Evolutionary conservation across 2,329 filamentous ascomycete species (phyloP).

Genomic region (Fusarium metavorans): DNA sequence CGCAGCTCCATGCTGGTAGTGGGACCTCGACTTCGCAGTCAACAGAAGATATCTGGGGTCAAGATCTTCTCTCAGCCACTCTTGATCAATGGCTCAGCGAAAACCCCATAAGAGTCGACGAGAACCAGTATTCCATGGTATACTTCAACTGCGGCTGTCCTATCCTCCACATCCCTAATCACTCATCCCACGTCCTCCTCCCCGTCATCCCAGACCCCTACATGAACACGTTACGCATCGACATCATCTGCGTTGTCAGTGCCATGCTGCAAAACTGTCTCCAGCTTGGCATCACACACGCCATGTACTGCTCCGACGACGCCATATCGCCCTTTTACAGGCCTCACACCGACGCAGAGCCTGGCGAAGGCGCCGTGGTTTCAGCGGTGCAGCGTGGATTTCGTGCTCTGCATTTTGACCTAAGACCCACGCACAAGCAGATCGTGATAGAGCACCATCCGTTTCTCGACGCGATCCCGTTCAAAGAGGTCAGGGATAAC

Average conservation of each 20-base stretch:
- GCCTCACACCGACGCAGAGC: slow-evolving; percentile 22
- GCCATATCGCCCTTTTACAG: slow-evolving; percentile 42
- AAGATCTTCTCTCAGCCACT: slow-evolving; percentile 6
- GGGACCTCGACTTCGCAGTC: slow-evolving; percentile 8
- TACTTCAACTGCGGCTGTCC: slow-evolving; percentile 45
- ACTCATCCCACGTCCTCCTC: slow-evolving; percentile 32
- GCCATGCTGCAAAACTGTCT: slow-evolving; percentile 44
- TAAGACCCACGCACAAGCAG: slow-evolving; percentile 44
- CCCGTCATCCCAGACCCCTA: slow-evolving; percentile 41
- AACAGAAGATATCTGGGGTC: slow-evolving; percentile 8
- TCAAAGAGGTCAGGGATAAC: slow-evolving; percentile 43
- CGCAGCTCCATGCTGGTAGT: slow-evolving; percentile 18
- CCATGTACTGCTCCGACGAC: slow-evolving; percentile 43
- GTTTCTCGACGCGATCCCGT: slow-evolving; percentile 44
- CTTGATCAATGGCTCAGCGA: slow-evolving; percentile 35
- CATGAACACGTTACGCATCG: slow-evolving; percentile 44
- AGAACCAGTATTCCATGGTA: slow-evolving; percentile 8
- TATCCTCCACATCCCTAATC: slow-evolving; percentile 39
- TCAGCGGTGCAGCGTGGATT: slow-evolving; percentile 37
- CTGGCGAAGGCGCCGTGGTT: slow-evolving; percentile 27
- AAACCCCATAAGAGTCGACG: slow-evolving; percentile 4
- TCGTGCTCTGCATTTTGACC: slow-evolving; percentile 39
- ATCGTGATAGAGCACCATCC: slow-evolving; percentile 43
- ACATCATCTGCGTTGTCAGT: slow-evolving; percentile 40
- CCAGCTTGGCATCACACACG: slow-evolving; percentile 40